Conservation (phyloP, 768 basidiomycete species). For the Kwoniella pini region DNA sequence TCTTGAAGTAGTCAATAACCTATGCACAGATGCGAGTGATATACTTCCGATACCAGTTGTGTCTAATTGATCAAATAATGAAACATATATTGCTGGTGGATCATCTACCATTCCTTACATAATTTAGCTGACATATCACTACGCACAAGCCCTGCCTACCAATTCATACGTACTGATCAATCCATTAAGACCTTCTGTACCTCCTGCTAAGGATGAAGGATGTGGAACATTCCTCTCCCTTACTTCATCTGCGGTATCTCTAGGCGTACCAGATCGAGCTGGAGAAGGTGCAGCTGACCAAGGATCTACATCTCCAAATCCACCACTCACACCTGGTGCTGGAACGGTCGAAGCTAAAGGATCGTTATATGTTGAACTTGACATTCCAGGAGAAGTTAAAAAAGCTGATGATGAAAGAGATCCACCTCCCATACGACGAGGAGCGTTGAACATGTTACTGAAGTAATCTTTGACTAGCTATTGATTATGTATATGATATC, state of each 20-base stretch:
- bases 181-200: constrained; percentile 22
- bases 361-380: constrained; percentile 28
- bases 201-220: not conserved
- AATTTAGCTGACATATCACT: not conserved
- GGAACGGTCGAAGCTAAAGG: constrained; percentile 42
- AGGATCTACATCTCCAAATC: constrained; percentile 53
- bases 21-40: constrained; percentile 77
- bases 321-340: constrained; percentile 17
- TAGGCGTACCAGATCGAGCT: constrained; percentile 36
- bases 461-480: no score
- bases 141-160: not conserved
- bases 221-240: constrained; percentile 19
- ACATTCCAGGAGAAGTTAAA: constrained; percentile 21
- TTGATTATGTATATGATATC: no score
- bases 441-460: constrained; percentile 50
- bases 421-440: constrained; percentile 26
- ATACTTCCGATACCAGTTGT: constrained; percentile 70
- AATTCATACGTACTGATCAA: constrained; percentile 28
- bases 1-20: constrained; percentile 73
- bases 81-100: constrained; percentile 74
- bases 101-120: constrained; percentile 70
- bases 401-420: constrained; percentile 35
- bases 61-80: constrained; percentile 73
- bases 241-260: constrained; percentile 18
- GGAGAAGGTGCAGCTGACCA: constrained; percentile 53